Evolutionary conservation across 1,284 basidiomycete species (phyloP), one percentile per base, ranked within the genome.

Genomic region (Irpex sp.): DNA sequence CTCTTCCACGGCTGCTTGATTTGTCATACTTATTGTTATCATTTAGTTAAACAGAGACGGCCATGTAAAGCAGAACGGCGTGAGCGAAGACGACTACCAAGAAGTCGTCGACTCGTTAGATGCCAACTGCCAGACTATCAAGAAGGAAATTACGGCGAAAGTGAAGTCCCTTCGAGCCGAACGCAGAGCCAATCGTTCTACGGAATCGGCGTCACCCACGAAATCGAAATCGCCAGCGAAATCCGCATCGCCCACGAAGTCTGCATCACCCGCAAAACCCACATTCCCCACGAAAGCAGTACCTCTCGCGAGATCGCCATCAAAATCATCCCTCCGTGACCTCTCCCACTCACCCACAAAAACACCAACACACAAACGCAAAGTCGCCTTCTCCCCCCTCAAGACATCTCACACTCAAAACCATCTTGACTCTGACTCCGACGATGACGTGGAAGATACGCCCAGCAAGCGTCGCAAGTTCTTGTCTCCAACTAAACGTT

Each of bases 291-390:
- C 39, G 8, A 43, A 9, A 43, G 51, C 67, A 1, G 54, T 64
- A 7, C 61, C 59, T 37, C 54, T 37, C 11, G 33, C 35, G 7
- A 43, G 11, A 31, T 66, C 68, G 5, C 69, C 70, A 5, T 66
- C 68, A 31, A 73, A 73, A 58, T 69, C 71, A 4, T 64, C 68
- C 4, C 58, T 70, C 17, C 63, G 65, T 5, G 68, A 65, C 58
- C 60, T 60, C 7, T 60, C 63, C 57, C 58, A 65, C 5, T 67
- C 70, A 0, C 69, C 71, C 0, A 64, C 66, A 13, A 72, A 70
- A 61, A 72, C 71, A 36, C 71, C 58, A 35, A 66, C 65, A 1
- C 69, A 69, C 61, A 74, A 74, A 59, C 72, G 72, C 54, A 71
- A 72, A 53, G 71, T 72, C n/a, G 69, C 67, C 26, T 72, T 73